A percentile compares a stretch with the other conserved stretches of the same genome.
These are phyloP conservation scores for Kodamaea jinghongensis DNA, from an alignment of 805 yeast genomes.

Conservation along the genomic window DNA sequence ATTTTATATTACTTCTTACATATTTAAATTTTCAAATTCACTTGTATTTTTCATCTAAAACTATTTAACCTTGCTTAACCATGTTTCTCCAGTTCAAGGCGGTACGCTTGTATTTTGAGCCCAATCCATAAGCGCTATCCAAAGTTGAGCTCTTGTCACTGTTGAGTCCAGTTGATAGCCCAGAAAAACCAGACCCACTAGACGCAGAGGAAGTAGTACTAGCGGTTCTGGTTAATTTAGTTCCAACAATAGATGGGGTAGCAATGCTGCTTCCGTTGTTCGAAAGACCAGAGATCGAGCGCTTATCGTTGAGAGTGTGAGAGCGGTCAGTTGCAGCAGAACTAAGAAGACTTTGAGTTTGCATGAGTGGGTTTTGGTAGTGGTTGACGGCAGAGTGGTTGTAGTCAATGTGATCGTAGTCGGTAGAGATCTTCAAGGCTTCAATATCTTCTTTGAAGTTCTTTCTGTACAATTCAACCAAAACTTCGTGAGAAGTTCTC, in stretches of 20 bases:
- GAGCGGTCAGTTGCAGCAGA: slow-evolving; percentile 1
- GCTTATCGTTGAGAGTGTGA: slow-evolving; percentile 16
- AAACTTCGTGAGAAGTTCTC: slow-evolving; percentile 62
- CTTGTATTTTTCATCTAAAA: not conserved
- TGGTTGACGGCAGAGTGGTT: slow-evolving; percentile 21
- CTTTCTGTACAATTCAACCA: slow-evolving; percentile 59
- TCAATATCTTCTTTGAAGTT: slow-evolving; percentile 69
- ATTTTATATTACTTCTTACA: too few species aligned
- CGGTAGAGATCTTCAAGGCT: slow-evolving; percentile 35
- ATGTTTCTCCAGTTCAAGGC: slow-evolving; percentile 39
- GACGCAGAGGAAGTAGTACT: slow-evolving; percentile 21
- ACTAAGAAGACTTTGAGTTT: too few species aligned
- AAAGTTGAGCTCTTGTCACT: slow-evolving; percentile 17
- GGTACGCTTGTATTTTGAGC: slow-evolving; percentile 26
- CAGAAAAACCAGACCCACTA: slow-evolving; percentile 27
- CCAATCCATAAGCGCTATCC: slow-evolving; percentile 9
- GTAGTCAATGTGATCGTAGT: slow-evolving; percentile 27
- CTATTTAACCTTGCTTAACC: slow-evolving; percentile 10
- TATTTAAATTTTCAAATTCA: too few species aligned
- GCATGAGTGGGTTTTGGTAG: slow-evolving; percentile 7
- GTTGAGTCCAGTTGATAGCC: slow-evolving; percentile 15
- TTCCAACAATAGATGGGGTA: slow-evolving; percentile 16
- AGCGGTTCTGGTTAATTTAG: slow-evolving; percentile 24
- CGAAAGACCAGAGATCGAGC: slow-evolving; percentile 18
- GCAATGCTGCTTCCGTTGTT: slow-evolving; percentile 11